Percentiles rank a stretch among this genome's conserved stretches.
Conservation (phyloP, 306 rosid species). For the Adenanthera pavonina region DNA sequence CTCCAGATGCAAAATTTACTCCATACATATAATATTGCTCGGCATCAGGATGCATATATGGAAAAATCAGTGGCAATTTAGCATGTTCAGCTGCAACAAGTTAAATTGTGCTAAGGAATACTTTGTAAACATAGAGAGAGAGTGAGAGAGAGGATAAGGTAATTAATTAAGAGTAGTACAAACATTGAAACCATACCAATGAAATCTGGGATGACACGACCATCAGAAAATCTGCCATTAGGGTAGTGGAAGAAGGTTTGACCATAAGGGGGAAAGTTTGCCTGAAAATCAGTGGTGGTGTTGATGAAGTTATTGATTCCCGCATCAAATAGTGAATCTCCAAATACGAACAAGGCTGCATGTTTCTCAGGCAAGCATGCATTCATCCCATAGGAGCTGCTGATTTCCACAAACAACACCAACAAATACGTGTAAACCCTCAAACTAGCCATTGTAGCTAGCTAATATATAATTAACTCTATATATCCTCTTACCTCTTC, state of each 20-base stretch:
- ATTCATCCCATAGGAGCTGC: background rate
- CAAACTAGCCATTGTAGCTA: background rate
- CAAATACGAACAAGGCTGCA: constrained; percentile 52
- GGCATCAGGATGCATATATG: constrained; percentile 50
- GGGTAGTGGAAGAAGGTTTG: constrained; percentile 48
- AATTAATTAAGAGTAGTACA: too few relatives aligned
- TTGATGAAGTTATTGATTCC: constrained; percentile 62
- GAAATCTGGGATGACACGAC: constrained; percentile 48
- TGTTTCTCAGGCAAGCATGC: constrained; percentile 9
- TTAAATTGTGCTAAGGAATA: too few relatives aligned
- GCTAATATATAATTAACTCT: too few relatives aligned
- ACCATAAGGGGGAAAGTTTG: constrained; percentile 46
- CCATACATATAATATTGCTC: constrained; percentile 40
- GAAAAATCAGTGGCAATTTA: constrained; percentile 45
- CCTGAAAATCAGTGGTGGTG: constrained; percentile 19
- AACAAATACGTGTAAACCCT: background rate
- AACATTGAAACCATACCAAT: too few relatives aligned
- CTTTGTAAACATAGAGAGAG: too few relatives aligned
- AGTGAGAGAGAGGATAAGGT: too few relatives aligned
- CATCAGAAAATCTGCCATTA: constrained; percentile 53
- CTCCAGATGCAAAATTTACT: constrained; percentile 66
- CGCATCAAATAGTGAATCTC: constrained; percentile 57
- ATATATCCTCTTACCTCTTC: too few relatives aligned
- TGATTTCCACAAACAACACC: background rate
- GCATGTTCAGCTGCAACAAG: constrained; percentile 55